Base-by-base conservation (phyloP, 495 filamentous ascomycete genomes). In the Hypoxylon intermedium region DNA sequence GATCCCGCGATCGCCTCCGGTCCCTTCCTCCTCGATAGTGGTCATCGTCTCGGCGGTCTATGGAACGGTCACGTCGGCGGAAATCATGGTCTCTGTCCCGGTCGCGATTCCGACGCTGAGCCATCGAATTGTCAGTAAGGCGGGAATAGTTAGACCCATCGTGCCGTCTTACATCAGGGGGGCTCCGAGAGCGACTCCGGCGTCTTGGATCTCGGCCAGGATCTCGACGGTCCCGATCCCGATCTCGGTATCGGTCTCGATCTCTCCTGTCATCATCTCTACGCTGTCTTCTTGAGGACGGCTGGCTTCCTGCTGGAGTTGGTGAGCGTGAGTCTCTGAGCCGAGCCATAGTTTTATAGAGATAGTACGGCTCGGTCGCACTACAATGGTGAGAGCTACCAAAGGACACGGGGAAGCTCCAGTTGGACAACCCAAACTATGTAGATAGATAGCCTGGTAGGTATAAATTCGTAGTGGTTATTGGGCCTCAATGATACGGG, bases 251-350 rank as follows among this genome's bases (percentile, higher is more conserved):
- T 9, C 83, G 79, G 60, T 73, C 79, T 71, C 80, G 78, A 60
- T 90, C 86, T 75, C 83, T 85, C 57, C 88, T 84, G 72, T 90
- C 89, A 74, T 90, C 87, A 72, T 91, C 88, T 82, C 87, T 85
- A 70, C 87, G 88, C 66, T 71, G 77, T 65, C 85, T 83, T 79
- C 84, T 87, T 67, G 87, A 87, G 68, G 87, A 88, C 75, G 83
- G 85, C 71, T 89, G 86, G 82, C 88, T 91, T 87, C 89, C 89
- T 92, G 88, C 87, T 88, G 89, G 89, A 85, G 89, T 91, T 90
- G 89, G 89, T 92, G 89, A 92, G 89, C 89, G 89, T 85, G 88
- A 86, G 86, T 91, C 88, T 86, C 84, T 88, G 83, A 85, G 89
- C 82, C 89, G 89, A 88, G 89, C 88, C 89, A 93, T 93, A 76